phyloP scores from a whole-genome alignment of 192 early-diverging fungal species.

The Podila minutissima region DNA sequence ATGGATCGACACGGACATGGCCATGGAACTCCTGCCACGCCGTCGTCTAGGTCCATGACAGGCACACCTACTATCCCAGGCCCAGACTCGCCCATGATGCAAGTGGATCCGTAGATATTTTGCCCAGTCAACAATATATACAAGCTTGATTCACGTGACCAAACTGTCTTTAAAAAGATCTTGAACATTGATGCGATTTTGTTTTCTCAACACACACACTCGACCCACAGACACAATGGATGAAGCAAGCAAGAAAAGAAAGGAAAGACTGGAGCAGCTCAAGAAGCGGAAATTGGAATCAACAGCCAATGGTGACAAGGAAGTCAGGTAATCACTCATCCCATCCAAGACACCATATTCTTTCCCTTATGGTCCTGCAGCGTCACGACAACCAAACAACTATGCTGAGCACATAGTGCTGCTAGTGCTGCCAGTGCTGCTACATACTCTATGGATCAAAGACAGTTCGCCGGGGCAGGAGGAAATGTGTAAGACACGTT shows the following conservation, averaged over 20 bases:
- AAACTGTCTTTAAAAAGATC: too few species aligned
- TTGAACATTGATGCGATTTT: not conserved
- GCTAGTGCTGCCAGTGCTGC: too few species aligned
- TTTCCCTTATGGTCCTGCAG: not conserved
- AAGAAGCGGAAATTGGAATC: constrained; percentile 61
- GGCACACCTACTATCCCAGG: constrained; percentile 27
- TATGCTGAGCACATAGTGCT: too few species aligned
- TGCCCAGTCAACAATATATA: too few species aligned
- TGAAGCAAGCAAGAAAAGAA: constrained; percentile 68
- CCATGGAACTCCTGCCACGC: constrained; percentile 13
- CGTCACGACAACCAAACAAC: too few species aligned
- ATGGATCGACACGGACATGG: constrained; percentile 1
- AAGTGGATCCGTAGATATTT: too few species aligned
- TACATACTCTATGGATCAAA: too few species aligned
- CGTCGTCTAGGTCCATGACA: constrained; percentile 22
- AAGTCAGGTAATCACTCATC: constrained; percentile 26
- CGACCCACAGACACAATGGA: constrained; percentile 55
- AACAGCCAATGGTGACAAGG: constrained; percentile 14
- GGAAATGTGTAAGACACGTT: too few species aligned
- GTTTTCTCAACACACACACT: not conserved
- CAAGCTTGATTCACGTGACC: too few species aligned
- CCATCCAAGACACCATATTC: not conserved
- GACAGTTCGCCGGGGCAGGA: too few species aligned
- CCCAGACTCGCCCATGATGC: not conserved
- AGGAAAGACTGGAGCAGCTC: constrained; percentile 72